phyloP scores from a whole-genome alignment of 495 filamentous ascomycete genomes.

The Neohortaea acidophila region DNA sequence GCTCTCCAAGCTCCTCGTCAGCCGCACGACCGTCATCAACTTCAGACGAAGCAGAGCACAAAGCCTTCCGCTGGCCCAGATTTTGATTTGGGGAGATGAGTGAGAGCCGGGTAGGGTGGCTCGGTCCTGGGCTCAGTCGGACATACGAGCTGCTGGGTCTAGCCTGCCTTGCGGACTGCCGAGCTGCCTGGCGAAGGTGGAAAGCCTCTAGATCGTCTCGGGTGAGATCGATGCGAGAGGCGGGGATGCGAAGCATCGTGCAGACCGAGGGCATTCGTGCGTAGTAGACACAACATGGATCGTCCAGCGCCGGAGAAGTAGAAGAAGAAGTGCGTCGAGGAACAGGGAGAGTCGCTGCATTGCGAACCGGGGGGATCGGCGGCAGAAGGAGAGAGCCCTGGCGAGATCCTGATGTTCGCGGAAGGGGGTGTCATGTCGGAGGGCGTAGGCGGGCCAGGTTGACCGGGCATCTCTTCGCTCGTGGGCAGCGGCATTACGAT shows the following conservation, averaged over 20 bases:
- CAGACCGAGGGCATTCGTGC: no score
- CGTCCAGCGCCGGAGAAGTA: no score
- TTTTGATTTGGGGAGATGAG: conserved; percentile 4
- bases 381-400: no score
- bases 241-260: conserved; percentile 14
- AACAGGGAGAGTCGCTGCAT: no score
- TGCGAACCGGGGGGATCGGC: no score
- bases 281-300: no score
- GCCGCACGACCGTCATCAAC: neutral
- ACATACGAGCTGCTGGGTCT: neutral
- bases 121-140: conserved; percentile 12
- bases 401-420: no score
- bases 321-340: no score
- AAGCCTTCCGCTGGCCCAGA: conserved; percentile 3
- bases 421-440: no score
- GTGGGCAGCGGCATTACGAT: no score
- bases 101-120: conserved; percentile 2
- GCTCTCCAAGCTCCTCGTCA: neutral
- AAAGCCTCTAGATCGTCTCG: conserved; percentile 10
- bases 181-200: conserved; percentile 7
- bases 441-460: no score
- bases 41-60: conserved; percentile 3
- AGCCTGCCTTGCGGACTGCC: neutral
- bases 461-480: no score
- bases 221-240: conserved; percentile 10